Evolutionary conservation across 306 rosid species (phyloP), one percentile per base, ranked within the genome.

Genomic region (Bauhinia variegata): DNA sequence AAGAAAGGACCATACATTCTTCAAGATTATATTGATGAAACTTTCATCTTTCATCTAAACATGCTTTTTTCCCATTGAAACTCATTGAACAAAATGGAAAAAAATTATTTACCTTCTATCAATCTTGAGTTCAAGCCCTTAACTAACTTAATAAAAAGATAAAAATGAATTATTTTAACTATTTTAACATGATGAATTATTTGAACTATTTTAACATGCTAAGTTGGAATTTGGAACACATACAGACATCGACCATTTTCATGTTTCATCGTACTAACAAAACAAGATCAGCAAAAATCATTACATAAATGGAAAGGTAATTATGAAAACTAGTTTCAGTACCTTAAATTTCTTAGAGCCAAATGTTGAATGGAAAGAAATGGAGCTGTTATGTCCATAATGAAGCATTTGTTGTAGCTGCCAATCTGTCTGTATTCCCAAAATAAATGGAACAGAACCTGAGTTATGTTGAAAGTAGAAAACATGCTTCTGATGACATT

Each of bases 391-490:
- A 61, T 60, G 82, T 54, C 96, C 95, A 81, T 77, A 83, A 19
- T 42, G 87, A 72, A 89, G 77, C 89, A 87, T 85, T 80, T 89
- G 88, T 57, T 87, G 89, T 76, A 85, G 77, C 82, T 89, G 96
- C 95, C 96, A 89, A 62, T 89, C 96, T 54, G 96, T 85, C 75
- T 89, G 95, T 62, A 85, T 75, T 42, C 91, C 96, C 77, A 89
- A 55, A 31, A 89, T 68, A 81, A 89, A 87, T 37, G 86, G 72
- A 66, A 83, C 78, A 4, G 74, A 67, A 52, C 37, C 63, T 15
- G 81, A 70, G 55, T 62, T 59, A n/a, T 80, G 88, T 70, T 89
- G 85, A 72, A 81, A 85, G 76, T 44, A 85, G 74, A 89, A 89
- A 73, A 87, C 79, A 69, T 80, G 78, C 65, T 81, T 89, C 70